These are phyloP conservation scores for Epipyxis sp. DNA, from an alignment of 108 stramenopile species.

Conservation along the genomic window DNA sequence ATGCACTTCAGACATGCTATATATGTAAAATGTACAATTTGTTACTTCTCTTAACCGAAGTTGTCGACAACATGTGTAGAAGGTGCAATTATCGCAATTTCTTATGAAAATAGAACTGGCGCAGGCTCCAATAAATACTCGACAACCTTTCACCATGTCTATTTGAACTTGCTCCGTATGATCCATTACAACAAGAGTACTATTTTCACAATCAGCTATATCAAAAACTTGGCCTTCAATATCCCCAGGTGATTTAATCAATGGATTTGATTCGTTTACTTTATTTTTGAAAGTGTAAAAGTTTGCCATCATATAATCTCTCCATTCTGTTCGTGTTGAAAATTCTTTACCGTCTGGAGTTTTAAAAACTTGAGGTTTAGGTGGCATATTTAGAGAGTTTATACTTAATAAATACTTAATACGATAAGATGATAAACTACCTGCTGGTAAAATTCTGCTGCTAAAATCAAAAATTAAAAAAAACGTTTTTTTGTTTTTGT, in stretches of 20 bases:
- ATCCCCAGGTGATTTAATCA: conserved; percentile 59
- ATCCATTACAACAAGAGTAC: conserved; percentile 62
- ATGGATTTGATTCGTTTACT: conserved; percentile 47
- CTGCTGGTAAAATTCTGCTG: too few species aligned
- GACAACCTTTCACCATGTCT: conserved; percentile 54
- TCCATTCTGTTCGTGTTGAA: conserved; percentile 52
- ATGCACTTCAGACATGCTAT: conserved; percentile 70
- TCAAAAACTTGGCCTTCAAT: conserved; percentile 68
- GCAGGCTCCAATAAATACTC: conserved; percentile 69
- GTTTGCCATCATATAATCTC: conserved; percentile 67
- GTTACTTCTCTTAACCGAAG: conserved; percentile 66
- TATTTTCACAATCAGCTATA: conserved; percentile 57
- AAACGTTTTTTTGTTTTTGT: too few species aligned
- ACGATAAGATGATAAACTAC: too few species aligned
- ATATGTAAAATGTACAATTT: conserved; percentile 65
- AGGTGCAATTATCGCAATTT: conserved; percentile 63
- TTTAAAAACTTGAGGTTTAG: conserved; percentile 41
- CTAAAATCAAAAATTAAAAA: too few species aligned
- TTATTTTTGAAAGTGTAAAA: conserved; percentile 66
- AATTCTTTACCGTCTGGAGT: conserved; percentile 72
- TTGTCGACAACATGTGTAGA: conserved; percentile 72
- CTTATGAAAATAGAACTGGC: conserved; percentile 68
- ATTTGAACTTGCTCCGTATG: conserved; percentile 67
- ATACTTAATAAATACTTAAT: background rate
- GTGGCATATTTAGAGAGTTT: background rate